phyloP scores from a whole-genome alignment of 2,329 filamentous ascomycete species.

The Pezicula carpinea region DNA sequence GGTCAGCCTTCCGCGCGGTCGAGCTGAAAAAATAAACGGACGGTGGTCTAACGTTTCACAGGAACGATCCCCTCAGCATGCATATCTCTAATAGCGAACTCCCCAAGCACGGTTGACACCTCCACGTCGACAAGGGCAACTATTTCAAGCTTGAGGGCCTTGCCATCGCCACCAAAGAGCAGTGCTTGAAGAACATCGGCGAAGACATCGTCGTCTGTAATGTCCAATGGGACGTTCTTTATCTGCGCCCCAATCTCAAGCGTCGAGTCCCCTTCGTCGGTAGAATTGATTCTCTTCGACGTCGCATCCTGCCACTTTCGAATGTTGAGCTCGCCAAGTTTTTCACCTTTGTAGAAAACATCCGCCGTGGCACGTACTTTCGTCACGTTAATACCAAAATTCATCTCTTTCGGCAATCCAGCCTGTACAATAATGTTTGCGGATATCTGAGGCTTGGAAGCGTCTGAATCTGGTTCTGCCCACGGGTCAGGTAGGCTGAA shows the following conservation, averaged over 20 bases:
- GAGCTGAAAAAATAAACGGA: conserved; percentile 36
- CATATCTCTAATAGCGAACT: conserved; percentile 75
- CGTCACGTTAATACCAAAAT: conserved; percentile 76
- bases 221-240: conserved; percentile 72
- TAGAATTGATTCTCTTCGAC: conserved; percentile 63
- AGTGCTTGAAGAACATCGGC: conserved; percentile 75
- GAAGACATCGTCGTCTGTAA: conserved; percentile 77
- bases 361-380: conserved; percentile 72
- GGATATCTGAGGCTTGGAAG: conserved; percentile 73
- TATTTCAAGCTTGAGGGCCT: conserved; percentile 67
- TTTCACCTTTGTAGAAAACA: conserved; percentile 71
- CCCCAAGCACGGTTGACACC: conserved; percentile 75
- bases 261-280: conserved; percentile 51
- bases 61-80: conserved; percentile 81
- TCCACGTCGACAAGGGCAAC: conserved; percentile 78
- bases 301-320: conserved; percentile 79
- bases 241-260: conserved; percentile 75
- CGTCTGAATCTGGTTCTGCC: conserved; percentile 69
- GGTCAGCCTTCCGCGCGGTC: conserved; percentile 28
- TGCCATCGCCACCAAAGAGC: conserved; percentile 59
- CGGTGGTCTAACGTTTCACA: conserved; percentile 83
- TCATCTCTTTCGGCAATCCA: conserved; percentile 77
- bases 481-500: conserved; percentile 80
- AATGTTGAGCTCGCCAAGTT: conserved; percentile 78
- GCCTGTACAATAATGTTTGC: conserved; percentile 78